Evolutionary conservation across 352 stramenopile genomes (phyloP).

Genomic region (Phytophthora nicotianae): DNA sequence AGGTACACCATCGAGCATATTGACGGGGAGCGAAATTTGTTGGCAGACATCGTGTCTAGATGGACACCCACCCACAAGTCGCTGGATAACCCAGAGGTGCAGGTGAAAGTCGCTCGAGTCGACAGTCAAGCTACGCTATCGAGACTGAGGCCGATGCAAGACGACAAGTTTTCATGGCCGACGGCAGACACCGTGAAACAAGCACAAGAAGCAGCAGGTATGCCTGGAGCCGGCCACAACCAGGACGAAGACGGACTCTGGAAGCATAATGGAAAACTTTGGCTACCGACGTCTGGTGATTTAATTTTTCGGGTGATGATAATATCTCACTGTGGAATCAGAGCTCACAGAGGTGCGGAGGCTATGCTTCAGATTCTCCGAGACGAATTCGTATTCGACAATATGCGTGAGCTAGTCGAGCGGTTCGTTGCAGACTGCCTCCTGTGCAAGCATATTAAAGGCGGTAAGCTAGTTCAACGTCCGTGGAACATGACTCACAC

Average conservation of each 20-base stretch:
- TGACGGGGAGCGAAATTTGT: not conserved
- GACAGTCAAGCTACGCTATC: not conserved
- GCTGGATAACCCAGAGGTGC: no score
- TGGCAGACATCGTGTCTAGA: not conserved
- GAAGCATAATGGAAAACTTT: no score
- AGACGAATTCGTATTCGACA: not conserved
- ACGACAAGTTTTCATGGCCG: not conserved
- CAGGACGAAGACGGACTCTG: no score
- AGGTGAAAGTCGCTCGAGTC: no score
- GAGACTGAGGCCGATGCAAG: not conserved
- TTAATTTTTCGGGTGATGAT: not conserved
- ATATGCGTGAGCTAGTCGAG: not conserved
- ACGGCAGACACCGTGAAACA: not conserved
- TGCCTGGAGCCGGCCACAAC: no score
- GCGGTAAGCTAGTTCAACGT: not conserved
- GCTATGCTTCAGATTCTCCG: not conserved
- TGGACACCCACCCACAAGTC: no score
- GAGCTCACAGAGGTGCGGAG: not conserved
- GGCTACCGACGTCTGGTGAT: no score
- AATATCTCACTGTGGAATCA: not conserved
- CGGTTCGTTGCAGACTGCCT: not conserved
- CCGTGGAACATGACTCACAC: not conserved
- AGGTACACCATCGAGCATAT: not conserved
- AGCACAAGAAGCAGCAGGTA: not conserved
- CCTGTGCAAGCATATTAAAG: slow-evolving; percentile 1